Conservation (phyloP, 108 stramenopile species). For the Nitzschia sp. region DNA sequence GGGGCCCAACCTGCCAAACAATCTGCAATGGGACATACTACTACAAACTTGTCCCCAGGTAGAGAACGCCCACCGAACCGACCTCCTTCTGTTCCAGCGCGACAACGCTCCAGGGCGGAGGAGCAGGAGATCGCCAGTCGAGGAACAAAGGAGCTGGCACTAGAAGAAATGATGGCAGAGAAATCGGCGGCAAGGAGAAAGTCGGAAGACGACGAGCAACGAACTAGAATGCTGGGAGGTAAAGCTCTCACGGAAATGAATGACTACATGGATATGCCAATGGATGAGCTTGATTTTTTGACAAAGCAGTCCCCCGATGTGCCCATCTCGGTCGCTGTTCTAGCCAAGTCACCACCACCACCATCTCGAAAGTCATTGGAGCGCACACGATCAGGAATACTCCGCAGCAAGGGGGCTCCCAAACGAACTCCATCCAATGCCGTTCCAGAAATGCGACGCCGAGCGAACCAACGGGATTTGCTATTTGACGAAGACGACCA, state of each 20-base stretch:
- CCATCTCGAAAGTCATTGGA: background rate
- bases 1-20: background rate
- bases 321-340: background rate
- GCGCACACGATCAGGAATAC: background rate
- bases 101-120: background rate
- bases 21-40: background rate
- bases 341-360: background rate
- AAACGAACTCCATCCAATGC: conserved; percentile 11
- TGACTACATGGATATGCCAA: conserved; percentile 8
- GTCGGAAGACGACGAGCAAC: background rate
- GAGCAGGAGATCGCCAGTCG: background rate
- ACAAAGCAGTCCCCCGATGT: background rate
- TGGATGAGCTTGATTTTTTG: conserved; percentile 10
- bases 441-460: conserved; percentile 35
- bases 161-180: conserved; percentile 5
- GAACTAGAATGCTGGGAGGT: background rate
- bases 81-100: background rate
- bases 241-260: conserved; percentile 10
- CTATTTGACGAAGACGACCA: conserved; percentile 21
- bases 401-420: background rate
- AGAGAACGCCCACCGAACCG: background rate
- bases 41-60: background rate
- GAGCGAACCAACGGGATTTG: conserved; percentile 18
- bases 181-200: background rate
- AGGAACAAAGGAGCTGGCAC: conserved; percentile 5